Conservation (phyloP, 1,139 yeast species). For the Ogataea hybrid region DNA sequence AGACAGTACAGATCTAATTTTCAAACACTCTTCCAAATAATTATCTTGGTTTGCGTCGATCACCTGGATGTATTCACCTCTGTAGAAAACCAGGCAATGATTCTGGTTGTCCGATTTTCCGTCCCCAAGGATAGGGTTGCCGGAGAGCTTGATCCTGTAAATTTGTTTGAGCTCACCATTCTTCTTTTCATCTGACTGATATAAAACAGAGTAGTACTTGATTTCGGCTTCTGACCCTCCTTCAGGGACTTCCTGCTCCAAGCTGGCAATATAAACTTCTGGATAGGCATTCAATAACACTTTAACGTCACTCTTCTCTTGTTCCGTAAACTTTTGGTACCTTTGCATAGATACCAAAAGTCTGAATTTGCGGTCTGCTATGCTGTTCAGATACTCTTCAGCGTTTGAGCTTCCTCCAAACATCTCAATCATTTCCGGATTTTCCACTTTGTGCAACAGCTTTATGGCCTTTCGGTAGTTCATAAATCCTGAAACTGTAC, state of each 20-base stretch:
- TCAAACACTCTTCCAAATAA: conserved; percentile 80
- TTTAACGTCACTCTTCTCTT: conserved; percentile 55
- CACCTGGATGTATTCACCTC: conserved; percentile 87
- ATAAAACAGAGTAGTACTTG: conserved; percentile 45
- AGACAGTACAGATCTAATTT: conserved; percentile 70
- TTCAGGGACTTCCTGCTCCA: conserved; percentile 37
- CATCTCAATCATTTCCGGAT: conserved; percentile 43
- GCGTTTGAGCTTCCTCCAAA: conserved; percentile 31
- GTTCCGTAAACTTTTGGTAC: conserved; percentile 45
- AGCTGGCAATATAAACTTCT: conserved; percentile 52
- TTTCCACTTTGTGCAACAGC: conserved; percentile 63
- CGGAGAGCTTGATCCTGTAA: conserved; percentile 63
- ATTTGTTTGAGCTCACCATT: conserved; percentile 45
- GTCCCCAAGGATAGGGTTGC: conserved; percentile 87
- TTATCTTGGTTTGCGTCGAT: conserved; percentile 90
- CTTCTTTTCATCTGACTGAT: conserved; percentile 41
- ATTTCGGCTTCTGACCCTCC: conserved; percentile 30
- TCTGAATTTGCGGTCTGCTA: conserved; percentile 64
- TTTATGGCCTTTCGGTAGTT: conserved; percentile 56
- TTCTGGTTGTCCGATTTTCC: conserved; percentile 90
- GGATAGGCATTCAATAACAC: conserved; percentile 61
- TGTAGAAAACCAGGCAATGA: conserved; percentile 67
- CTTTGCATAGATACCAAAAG: conserved; percentile 77
- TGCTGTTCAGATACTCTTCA: conserved; percentile 31
- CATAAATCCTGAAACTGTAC: conserved; percentile 72